phyloP scores from a whole-genome alignment of 75 land plant genomes.

The Pinus tabuliformis region DNA sequence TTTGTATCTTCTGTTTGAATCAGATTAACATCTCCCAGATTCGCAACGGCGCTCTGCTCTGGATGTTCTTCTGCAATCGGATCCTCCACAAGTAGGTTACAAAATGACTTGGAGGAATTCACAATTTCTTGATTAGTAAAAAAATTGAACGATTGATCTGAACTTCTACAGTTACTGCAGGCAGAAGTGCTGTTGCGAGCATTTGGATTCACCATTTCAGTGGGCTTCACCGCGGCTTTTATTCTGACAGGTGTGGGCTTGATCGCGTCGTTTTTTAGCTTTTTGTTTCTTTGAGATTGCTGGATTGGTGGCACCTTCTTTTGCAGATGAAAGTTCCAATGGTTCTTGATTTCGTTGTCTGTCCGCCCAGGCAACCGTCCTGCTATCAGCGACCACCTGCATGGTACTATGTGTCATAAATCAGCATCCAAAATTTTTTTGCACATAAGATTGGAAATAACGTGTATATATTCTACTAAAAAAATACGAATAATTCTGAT shows the following conservation, averaged over 20 bases:
- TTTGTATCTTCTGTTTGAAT: background rate
- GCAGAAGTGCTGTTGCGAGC: no score
- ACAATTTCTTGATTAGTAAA: no score
- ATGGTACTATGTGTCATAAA: background rate
- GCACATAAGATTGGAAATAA: background rate
- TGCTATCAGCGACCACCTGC: conserved; percentile 7
- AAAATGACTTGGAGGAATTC: no score
- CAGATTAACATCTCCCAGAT: background rate
- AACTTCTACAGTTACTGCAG: background rate
- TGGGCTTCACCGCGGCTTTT: background rate
- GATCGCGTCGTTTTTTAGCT: background rate
- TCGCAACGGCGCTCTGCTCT: no score
- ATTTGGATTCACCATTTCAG: background rate
- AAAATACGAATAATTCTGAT: no score
- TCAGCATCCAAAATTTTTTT: background rate
- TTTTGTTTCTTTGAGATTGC: background rate
- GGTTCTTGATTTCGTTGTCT: conserved; percentile 5
- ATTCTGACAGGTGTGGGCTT: background rate
- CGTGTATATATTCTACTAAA: no score
- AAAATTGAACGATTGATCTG: background rate
- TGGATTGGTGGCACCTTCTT: no score
- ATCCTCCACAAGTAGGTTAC: no score
- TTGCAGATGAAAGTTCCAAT: background rate
- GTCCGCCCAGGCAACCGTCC: background rate
- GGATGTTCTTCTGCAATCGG: no score